Evolutionary conservation across 2,329 filamentous ascomycete species (phyloP).

Genomic region (Colletotrichum agaves): DNA sequence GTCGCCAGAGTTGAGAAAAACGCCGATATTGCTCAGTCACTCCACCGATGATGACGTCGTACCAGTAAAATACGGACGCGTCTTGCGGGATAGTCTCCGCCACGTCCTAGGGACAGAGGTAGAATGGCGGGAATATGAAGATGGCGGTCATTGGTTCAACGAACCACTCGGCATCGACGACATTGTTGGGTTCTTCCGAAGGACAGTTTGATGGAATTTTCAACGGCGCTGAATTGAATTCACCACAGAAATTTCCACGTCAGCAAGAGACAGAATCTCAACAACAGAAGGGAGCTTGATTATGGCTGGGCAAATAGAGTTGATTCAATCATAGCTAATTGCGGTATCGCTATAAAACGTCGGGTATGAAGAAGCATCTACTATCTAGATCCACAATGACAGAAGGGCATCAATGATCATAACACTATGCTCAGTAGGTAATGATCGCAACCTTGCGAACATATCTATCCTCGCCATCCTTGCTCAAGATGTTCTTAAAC

Average conservation of each 20-base stretch:
- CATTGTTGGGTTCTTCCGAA: conserved; percentile 20
- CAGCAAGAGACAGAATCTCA: too few relatives aligned
- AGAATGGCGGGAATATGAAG: conserved; percentile 44
- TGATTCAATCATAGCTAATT: too few relatives aligned
- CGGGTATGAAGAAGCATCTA: background rate
- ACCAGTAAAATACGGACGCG: conserved; percentile 41
- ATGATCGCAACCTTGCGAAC: conserved; percentile 45
- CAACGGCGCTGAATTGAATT: background rate
- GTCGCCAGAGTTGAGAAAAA: background rate
- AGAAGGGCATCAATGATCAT: background rate
- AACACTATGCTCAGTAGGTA: conserved; percentile 37
- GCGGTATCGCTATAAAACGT: too few relatives aligned
- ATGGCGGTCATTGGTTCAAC: conserved; percentile 44
- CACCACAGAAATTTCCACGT: too few relatives aligned
- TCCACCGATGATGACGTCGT: conserved; percentile 44
- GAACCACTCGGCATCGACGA: conserved; percentile 44
- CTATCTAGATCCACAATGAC: background rate
- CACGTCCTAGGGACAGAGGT: conserved; percentile 26
- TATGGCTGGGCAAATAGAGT: too few relatives aligned
- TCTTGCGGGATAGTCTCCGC: conserved; percentile 40
- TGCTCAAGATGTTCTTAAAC: conserved; percentile 48
- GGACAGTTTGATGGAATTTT: too few relatives aligned
- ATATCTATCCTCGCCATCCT: conserved; percentile 38
- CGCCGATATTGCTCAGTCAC: conserved; percentile 44
- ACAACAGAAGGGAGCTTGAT: too few relatives aligned